These are phyloP conservation scores for Mucor plumbeus DNA, from an alignment of 371 early-diverging fungal genomes.

Conservation along the genomic window DNA sequence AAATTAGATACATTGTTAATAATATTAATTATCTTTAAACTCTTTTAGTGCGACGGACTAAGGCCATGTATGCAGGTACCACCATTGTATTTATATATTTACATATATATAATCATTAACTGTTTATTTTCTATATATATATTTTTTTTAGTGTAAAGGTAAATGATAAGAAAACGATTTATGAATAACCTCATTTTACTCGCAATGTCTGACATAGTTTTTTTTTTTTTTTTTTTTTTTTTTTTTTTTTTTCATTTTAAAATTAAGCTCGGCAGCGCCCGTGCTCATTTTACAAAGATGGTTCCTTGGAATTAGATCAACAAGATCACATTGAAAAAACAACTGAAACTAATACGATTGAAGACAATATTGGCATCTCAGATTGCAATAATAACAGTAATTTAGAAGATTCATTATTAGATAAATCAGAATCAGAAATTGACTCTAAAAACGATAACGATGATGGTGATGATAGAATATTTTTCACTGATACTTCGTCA, in stretches of 20 bases:
- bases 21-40: background rate
- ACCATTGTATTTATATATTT: no score
- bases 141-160: constrained; percentile 4
- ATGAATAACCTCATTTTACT: no score
- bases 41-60: constrained; percentile 44
- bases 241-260: background rate
- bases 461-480: constrained; percentile 9
- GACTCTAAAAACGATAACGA: background rate
- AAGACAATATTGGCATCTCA: background rate
- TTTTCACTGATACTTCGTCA: constrained; percentile 22
- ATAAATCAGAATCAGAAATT: background rate
- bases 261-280: constrained; percentile 29
- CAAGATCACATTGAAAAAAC: background rate
- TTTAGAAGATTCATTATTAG: background rate
- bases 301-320: constrained; percentile 25
- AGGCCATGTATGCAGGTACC: constrained; percentile 57
- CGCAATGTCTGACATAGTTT: background rate
- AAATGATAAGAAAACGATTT: background rate
- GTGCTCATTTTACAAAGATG: constrained; percentile 37
- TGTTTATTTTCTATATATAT: background rate
- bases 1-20: background rate
- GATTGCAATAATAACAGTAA: background rate
- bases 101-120: background rate
- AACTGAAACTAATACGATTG: background rate
- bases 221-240: background rate